Conservation (phyloP, 164 flowering plant species). For the Malania oleifera region DNA sequence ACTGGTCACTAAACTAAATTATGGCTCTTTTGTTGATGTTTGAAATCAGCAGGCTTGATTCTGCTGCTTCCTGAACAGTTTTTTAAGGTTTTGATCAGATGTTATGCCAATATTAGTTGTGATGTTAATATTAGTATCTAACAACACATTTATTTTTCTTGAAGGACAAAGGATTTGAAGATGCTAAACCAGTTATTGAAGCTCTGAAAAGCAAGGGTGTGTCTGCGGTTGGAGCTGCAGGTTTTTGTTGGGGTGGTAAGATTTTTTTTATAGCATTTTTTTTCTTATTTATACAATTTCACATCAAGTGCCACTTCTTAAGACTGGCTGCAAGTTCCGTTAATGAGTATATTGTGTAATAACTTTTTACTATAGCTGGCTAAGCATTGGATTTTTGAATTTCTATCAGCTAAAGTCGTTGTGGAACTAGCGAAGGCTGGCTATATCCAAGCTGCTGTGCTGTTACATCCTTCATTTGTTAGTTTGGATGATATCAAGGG, state of each 20-base stretch:
- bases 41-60: too few species aligned
- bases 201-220: conserved; percentile 52
- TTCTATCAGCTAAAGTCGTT: conserved; percentile 59
- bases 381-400: conserved; percentile 1
- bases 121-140: not conserved
- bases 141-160: not conserved
- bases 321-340: too few species aligned
- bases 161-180: conserved; percentile 59
- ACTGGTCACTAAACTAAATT: too few species aligned
- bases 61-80: not conserved
- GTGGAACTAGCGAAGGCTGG: conserved; percentile 44
- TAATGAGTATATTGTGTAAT: too few species aligned
- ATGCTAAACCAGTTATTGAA: conserved; percentile 51
- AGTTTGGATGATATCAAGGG: conserved; percentile 63
- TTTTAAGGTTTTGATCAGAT: too few species aligned
- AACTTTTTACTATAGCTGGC: not conserved
- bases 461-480: conserved; percentile 67
- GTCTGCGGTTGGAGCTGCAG: conserved; percentile 53
- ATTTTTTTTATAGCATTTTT: not conserved
- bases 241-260: conserved; percentile 81
- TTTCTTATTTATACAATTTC: not conserved
- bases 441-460: conserved; percentile 57
- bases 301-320: too few species aligned
- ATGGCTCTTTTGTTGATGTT: too few species aligned
- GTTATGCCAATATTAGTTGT: too few species aligned